Conservation (phyloP, 208 protist genomes). For the Acanthamoeba lenticulata region DNA sequence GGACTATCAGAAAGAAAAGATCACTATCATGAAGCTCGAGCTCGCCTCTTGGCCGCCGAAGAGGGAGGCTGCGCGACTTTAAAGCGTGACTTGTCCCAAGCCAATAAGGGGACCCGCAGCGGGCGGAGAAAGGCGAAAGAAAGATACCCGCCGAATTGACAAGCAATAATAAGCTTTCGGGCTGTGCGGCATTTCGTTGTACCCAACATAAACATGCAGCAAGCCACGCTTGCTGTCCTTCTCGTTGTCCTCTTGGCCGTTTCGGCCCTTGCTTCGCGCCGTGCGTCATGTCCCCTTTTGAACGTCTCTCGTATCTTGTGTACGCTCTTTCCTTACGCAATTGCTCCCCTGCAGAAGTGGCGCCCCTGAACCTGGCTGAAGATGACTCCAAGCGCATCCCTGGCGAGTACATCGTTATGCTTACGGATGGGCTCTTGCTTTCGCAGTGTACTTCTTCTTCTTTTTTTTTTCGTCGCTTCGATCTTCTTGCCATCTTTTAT, state of each 20-base stretch:
- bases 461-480: not conserved
- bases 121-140: no score
- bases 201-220: not conserved
- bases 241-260: not conserved
- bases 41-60: not conserved
- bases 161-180: not conserved
- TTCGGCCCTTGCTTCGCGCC: not conserved
- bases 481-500: not conserved
- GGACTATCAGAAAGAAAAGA: not conserved
- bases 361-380: not conserved
- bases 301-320: not conserved
- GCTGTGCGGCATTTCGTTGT: not conserved
- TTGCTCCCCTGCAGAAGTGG: not conserved
- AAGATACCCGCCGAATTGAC: no score
- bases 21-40: constrained; percentile 25
- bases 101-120: no score
- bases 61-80: not conserved
- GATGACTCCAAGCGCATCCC: not conserved
- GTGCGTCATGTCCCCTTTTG: no score
- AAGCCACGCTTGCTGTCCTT: not conserved
- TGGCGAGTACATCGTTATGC: constrained; percentile 61
- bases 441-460: not conserved
- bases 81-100: no score
- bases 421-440: not conserved
- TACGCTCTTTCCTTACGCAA: not conserved